These are phyloP conservation scores for Magnusiomyces suaveolens DNA, from an alignment of 1,139 yeast species.

Conservation along the genomic window DNA sequence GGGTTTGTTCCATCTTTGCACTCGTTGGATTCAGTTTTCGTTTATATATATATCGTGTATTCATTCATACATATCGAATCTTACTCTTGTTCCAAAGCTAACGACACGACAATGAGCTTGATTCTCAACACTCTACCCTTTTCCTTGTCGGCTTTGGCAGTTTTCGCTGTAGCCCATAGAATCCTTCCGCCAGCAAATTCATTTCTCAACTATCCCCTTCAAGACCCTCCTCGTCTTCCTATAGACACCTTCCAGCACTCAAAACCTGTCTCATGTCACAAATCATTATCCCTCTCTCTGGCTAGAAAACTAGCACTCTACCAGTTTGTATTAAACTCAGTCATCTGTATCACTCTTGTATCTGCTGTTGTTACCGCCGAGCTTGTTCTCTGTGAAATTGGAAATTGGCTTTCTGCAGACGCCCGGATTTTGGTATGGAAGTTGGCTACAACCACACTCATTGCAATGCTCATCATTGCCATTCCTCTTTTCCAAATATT, in stretches of 20 bases:
- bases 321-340: conserved; percentile 9
- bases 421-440: conserved; percentile 31
- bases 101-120: conserved; percentile 4
- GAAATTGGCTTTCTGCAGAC: conserved; percentile 27
- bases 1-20: too few relatives aligned
- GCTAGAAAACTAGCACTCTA: conserved; percentile 2
- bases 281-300: not conserved
- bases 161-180: conserved; percentile 10
- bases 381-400: conserved; percentile 35
- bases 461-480: conserved; percentile 28
- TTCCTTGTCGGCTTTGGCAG: conserved; percentile 11
- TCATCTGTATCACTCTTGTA: conserved; percentile 12
- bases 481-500: conserved; percentile 31
- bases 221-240: not conserved
- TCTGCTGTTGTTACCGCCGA: conserved; percentile 25
- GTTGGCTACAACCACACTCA: conserved; percentile 25
- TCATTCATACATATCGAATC: too few relatives aligned
- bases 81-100: too few relatives aligned
- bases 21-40: not conserved
- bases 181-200: conserved; percentile 6
- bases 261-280: not conserved
- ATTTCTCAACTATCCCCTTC: not conserved
- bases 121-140: conserved; percentile 13
- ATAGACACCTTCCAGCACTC: too few relatives aligned
- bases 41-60: not conserved